Base-by-base conservation (phyloP, 108 stramenopile genomes). In the Ochromonas danica region DNA sequence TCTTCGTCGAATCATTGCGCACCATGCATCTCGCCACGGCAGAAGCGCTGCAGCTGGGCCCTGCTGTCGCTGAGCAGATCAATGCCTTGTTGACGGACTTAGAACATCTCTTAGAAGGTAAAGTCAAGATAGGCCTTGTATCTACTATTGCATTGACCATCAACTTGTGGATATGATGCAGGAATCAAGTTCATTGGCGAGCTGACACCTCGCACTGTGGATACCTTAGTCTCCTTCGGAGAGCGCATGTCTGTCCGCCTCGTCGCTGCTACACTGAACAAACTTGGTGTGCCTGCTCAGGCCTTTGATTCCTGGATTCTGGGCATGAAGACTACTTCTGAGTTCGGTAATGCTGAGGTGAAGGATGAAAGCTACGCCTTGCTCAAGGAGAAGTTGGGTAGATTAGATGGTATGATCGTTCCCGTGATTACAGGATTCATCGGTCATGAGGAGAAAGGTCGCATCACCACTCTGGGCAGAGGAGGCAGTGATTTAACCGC, bases 341-440 rank as follows among this genome's bases (percentile, higher is more conserved):
- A 91, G 35, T 96, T 94, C 81, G 95, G 95, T 2, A 95, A 96
- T 82, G 95, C 95, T 63, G 91, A 89, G 38, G 61, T 98, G 27
- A 79, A 79, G 30, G 36, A 27, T 25, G 78, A 38, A 27, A 79
- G 14, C 6, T 51, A 51, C 45, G 22, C 6, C 6, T 14, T 14
- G 22, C 14, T 51, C 14, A 51, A 51, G 22, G 45, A 51, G 22
- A 51, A 51, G 45, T 51, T 51, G 45, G 45, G 45, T 14, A 51
- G 22, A 51, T 51, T 94, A 74, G 94, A 94, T 80, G 89, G 88
- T 1, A 85, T 88, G 80, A 89, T 92, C 1, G 97, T 97, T 40
- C 93, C 95, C 1, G 94, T 97, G 3, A 94, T 97, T 0, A 96
- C 97, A 1, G 97, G 97, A 17, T 98, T 96, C 81, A 93, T 98